Conservation (phyloP, 257 asterid genomes). For the Galeopsis tetrahit region DNA sequence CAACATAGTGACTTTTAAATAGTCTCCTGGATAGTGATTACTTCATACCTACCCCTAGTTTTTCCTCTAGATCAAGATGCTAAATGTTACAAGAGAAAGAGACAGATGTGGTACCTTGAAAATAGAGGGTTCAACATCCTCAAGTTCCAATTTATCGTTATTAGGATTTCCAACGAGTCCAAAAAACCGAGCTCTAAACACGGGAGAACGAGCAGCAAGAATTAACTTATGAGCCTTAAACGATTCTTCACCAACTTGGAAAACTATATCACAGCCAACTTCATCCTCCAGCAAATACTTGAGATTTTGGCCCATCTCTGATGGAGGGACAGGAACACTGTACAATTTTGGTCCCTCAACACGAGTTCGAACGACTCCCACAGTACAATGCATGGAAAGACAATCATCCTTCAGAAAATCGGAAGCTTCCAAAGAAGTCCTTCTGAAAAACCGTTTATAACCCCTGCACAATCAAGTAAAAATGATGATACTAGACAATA, state of each 20-base stretch:
- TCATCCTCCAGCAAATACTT: constrained; percentile 68
- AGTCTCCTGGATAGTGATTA: too few relatives aligned
- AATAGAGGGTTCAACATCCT: constrained; percentile 83
- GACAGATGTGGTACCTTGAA: constrained; percentile 64
- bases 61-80: constrained; percentile 18
- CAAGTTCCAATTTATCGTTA: constrained; percentile 55
- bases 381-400: constrained; percentile 87
- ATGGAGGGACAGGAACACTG: constrained; percentile 67
- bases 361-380: constrained; percentile 94
- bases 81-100: constrained; percentile 22
- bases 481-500: constrained; percentile 12
- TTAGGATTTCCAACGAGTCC: constrained; percentile 86
- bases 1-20: constrained; percentile 11
- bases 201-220: constrained; percentile 97
- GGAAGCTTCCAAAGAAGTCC: constrained; percentile 76
- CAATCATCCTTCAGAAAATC: constrained; percentile 89
- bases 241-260: constrained; percentile 79
- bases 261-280: constrained; percentile 69
- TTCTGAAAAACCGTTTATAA: constrained; percentile 82
- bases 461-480: constrained; percentile 71
- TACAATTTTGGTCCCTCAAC: constrained; percentile 74
- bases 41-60: background rate
- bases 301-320: constrained; percentile 86
- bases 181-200: constrained; percentile 88
- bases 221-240: constrained; percentile 88